Percentiles rank a stretch among this genome's conserved stretches.
Evolutionary conservation across 2,329 filamentous ascomycete species (phyloP).

Genomic region (Falciphora oryzae): DNA sequence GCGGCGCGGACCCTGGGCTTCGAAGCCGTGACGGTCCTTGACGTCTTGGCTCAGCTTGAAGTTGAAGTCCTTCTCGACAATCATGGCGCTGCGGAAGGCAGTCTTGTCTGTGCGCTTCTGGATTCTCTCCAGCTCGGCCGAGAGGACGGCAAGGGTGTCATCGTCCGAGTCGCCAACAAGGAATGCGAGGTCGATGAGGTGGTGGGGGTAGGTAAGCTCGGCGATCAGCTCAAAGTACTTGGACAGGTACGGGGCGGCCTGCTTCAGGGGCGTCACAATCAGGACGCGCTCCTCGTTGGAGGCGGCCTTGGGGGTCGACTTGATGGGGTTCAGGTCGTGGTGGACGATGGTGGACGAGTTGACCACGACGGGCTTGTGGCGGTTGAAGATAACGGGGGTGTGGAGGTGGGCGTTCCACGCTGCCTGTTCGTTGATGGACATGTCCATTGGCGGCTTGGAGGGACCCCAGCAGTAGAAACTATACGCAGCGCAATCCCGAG

Average conservation of each 20-base stretch:
- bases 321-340: constrained; percentile 79
- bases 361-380: constrained; percentile 80
- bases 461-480: constrained; percentile 99
- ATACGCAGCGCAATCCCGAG: constrained; percentile 8
- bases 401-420: constrained; percentile 84
- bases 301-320: constrained; percentile 72
- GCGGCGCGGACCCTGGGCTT: constrained; percentile 80
- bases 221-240: constrained; percentile 93
- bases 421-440: constrained; percentile 85
- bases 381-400: constrained; percentile 94
- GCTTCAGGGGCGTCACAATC: constrained; percentile 87
- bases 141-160: constrained; percentile 82
- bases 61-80: constrained; percentile 90
- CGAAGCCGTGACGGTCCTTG: constrained; percentile 76
- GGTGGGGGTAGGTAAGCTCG: constrained; percentile 87
- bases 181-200: constrained; percentile 92
- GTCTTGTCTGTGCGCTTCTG: constrained; percentile 75
- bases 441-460: constrained; percentile 90
- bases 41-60: constrained; percentile 71
- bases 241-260: constrained; percentile 73
- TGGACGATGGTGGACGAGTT: constrained; percentile 74
- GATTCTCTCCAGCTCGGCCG: constrained; percentile 79
- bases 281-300: constrained; percentile 81
- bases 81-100: constrained; percentile 76
- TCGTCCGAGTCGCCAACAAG: constrained; percentile 88